phyloP scores from a whole-genome alignment of 768 basidiomycete species.

The Mycena albidolilacea region DNA sequence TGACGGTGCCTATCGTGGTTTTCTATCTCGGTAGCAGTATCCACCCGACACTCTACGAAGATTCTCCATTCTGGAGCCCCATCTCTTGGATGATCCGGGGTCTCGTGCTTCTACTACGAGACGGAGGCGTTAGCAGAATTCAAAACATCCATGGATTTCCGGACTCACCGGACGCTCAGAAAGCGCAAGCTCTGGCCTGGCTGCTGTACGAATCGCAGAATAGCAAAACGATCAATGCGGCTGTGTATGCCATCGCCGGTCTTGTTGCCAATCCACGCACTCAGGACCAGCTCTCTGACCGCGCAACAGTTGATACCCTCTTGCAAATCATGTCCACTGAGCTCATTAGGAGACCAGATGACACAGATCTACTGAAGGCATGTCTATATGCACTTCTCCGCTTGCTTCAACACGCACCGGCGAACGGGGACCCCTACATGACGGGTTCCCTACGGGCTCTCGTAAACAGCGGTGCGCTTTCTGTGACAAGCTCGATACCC shows the following conservation, averaged over 20 bases:
- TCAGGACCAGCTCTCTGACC: slow-evolving; percentile 7
- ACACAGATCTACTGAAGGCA: not conserved
- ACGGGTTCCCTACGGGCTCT: not conserved
- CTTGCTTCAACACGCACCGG: slow-evolving; percentile 1
- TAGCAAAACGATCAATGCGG: not conserved
- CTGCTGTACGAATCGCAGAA: not conserved
- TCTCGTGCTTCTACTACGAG: not conserved
- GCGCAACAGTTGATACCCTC: not conserved
- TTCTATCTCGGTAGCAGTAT: not conserved
- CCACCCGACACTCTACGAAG: not conserved
- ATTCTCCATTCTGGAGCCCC: slow-evolving; percentile 1
- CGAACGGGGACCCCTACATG: not conserved
- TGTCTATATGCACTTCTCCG: slow-evolving; percentile 14
- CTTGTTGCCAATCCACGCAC: not conserved
- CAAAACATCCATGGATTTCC: not conserved
- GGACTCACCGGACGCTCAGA: not conserved
- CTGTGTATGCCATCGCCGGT: slow-evolving; percentile 6
- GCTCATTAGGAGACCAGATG: not conserved
- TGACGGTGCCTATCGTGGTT: not conserved
- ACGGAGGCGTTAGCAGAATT: not conserved
- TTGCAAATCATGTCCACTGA: not conserved
- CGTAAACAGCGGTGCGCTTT: not conserved
- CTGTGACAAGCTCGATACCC: not conserved
- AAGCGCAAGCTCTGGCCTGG: slow-evolving; percentile 12
- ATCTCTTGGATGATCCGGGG: not conserved